phyloP scores from a whole-genome alignment of 805 yeast genomes.

The Kodamaea jinghongensis region DNA sequence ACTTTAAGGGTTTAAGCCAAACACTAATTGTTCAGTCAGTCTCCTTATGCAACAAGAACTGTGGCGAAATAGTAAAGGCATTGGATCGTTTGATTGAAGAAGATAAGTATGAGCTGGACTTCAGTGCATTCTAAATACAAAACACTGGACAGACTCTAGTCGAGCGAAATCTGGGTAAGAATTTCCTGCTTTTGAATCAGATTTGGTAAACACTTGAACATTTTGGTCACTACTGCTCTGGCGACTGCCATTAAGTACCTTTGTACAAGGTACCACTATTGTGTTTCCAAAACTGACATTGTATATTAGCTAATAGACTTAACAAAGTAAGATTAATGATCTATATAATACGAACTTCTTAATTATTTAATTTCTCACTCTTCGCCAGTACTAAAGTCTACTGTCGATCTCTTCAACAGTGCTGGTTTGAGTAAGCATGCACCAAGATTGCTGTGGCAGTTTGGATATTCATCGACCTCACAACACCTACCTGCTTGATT shows the following conservation, averaged over 20 bases:
- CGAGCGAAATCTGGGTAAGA: too few species aligned
- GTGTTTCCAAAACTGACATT: not conserved
- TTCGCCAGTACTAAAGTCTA: too few species aligned
- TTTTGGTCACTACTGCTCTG: too few species aligned
- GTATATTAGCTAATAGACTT: conserved; percentile 4
- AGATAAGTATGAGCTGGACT: conserved; percentile 32
- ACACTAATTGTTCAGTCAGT: conserved; percentile 50
- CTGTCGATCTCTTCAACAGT: conserved; percentile 36
- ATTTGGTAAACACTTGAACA: too few species aligned
- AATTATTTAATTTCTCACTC: too few species aligned
- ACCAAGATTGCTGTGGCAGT: conserved; percentile 95
- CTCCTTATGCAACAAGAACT: conserved; percentile 57
- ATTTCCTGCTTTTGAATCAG: too few species aligned
- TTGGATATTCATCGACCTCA: conserved; percentile 94
- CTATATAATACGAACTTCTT: too few species aligned
- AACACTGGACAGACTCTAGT: too few species aligned
- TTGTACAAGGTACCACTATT: too few species aligned
- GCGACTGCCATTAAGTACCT: too few species aligned
- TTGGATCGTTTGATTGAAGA: conserved; percentile 47
- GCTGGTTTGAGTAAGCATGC: conserved; percentile 79
- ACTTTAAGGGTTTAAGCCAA: conserved; percentile 56
- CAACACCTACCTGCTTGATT: conserved; percentile 87
- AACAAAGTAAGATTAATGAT: too few species aligned
- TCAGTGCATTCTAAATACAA: conserved; percentile 6
- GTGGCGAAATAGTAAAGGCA: conserved; percentile 59